Evolutionary conservation across 495 filamentous ascomycete species (phyloP).

Genomic region (Penicillium waksmanii): DNA sequence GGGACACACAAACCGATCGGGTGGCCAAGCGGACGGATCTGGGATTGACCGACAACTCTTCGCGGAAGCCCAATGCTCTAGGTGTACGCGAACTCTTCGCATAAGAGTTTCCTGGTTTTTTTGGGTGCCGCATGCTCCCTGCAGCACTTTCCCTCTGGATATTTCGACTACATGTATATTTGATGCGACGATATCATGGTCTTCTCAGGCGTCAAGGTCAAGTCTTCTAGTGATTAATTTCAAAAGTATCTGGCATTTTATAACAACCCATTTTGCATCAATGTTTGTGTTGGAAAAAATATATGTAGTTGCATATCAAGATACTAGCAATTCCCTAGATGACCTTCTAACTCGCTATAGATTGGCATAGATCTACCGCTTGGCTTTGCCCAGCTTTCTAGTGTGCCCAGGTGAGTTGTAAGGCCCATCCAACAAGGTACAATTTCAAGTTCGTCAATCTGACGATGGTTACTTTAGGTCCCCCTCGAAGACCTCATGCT

Average conservation of each 20-base stretch:
- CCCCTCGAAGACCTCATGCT: too few species aligned
- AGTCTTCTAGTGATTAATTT: conserved; percentile 30
- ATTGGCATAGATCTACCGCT: too few species aligned
- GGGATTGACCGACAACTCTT: conserved; percentile 69
- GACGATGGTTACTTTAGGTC: too few species aligned
- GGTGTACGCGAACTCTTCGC: conserved; percentile 84
- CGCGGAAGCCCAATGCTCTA: conserved; percentile 67
- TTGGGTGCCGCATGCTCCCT: conserved; percentile 28
- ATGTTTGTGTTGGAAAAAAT: too few species aligned
- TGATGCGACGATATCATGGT: conserved; percentile 46
- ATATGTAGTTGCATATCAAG: too few species aligned
- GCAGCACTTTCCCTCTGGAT: conserved; percentile 41
- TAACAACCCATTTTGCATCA: conserved; percentile 17
- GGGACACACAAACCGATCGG: conserved; percentile 72
- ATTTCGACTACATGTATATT: conserved; percentile 44
- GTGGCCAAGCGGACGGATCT: conserved; percentile 75
- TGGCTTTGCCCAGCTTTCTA: too few species aligned
- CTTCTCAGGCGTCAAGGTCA: conserved; percentile 46
- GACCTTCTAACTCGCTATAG: too few species aligned
- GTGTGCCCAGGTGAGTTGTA: too few species aligned
- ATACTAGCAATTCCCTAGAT: too few species aligned
- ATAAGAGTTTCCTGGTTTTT: conserved; percentile 41
- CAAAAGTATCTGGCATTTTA: conserved; percentile 30
- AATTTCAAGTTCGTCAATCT: too few species aligned
- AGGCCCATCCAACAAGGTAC: too few species aligned